Evolutionary conservation across 2,329 filamentous ascomycete species (phyloP), one percentile per base, ranked within the genome.

Genomic region (Colletotrichum chlorophyti): DNA sequence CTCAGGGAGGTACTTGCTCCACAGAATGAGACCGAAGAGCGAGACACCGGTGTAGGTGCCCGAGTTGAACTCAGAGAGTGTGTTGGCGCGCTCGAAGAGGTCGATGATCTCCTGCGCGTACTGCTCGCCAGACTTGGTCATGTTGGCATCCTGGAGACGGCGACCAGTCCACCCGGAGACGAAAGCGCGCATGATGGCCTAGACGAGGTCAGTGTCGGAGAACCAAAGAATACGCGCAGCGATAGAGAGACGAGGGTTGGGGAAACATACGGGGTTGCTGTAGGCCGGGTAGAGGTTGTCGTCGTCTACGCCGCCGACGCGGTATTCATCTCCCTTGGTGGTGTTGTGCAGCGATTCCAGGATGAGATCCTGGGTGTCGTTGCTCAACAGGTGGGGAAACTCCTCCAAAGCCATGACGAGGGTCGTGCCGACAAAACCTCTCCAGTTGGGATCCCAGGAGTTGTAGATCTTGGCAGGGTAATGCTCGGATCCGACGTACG

Each of bases 231-330:
- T 12, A 35, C 6, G 14, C 3, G 2, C 15, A 21, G 14, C 7
- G 10, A 7, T 29, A 9, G 2, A 12, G n/a, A 6, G 31, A 24
- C n/a, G 2, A 11, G 21, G 7, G 10, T 5, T 2, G 4, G 3
- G 23, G 15, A 11, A 3, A 64, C 71, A 57, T 59, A 75, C 72
- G 1, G 81, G 83, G 63, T 88, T 88, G 54, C 80, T 84, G 66
- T 88, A 87, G 0, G 83, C 77, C 0, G 85, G 84, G 52, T 87
- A 87, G 0, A 88, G 70, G 51, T 88, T 88, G 58, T 89, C 86
- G 32, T 74, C 74, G 48, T 85, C 80, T 0, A 87, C 71, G 12
- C 84, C 80, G 2, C 85, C 85, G 29, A 86, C 83, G 1, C 85
- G 80, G 65, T 88, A 88, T 26, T 77, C 78, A 60, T 89, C 86